Evolutionary conservation across 345 rosid genomes (phyloP).

Genomic region (Acer yangbiense): DNA sequence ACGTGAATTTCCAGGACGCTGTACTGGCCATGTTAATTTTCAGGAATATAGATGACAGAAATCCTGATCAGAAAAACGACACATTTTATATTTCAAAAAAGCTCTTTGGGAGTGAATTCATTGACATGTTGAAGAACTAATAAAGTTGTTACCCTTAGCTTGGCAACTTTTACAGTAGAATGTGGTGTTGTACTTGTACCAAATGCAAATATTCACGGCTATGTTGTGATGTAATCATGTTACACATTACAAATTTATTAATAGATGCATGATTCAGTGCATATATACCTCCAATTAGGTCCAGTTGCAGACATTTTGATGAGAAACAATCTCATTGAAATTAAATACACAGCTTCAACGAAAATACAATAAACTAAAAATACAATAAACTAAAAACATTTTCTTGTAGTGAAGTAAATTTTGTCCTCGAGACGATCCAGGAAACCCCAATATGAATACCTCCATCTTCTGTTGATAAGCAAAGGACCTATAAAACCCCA

Average conservation of each 20-base stretch:
- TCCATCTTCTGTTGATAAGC: not conserved
- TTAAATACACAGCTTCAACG: too few species aligned
- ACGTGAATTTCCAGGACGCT: constrained; percentile 61
- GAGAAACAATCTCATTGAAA: too few species aligned
- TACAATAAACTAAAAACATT: too few species aligned
- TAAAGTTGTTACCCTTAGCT: not conserved
- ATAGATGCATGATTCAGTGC: too few species aligned
- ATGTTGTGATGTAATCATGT: not conserved
- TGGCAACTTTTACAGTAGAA: not conserved
- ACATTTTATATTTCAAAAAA: not conserved
- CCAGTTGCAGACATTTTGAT: too few species aligned
- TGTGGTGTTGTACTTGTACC: not conserved
- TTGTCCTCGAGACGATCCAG: not conserved
- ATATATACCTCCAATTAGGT: too few species aligned
- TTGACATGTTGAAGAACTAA: not conserved
- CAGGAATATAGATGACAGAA: constrained; percentile 70
- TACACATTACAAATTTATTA: too few species aligned
- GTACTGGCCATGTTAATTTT: constrained; percentile 91
- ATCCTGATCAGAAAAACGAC: not conserved
- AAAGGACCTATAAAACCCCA: not conserved
- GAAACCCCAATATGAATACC: not conserved
- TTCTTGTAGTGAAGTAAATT: not conserved
- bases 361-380: too few species aligned
- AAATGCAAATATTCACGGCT: not conserved
- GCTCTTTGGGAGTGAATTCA: not conserved